Conservation (phyloP, 1,284 basidiomycete genomes). For the Ustilago tritici region DNA sequence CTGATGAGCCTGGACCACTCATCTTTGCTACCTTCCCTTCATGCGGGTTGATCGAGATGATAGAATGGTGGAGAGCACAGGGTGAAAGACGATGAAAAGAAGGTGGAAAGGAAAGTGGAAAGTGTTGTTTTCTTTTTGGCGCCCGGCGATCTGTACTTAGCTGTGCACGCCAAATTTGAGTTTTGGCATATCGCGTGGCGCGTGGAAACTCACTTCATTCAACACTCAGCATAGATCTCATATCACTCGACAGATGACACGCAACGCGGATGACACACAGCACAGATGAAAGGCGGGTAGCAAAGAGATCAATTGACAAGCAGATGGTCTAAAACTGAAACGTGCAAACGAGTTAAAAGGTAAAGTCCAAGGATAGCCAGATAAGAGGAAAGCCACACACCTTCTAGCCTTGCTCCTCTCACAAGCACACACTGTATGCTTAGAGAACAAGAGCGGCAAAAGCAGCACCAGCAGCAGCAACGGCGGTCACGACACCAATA, state of each 20-base stretch:
- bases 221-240: background rate
- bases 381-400: background rate
- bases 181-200: slow-evolving; percentile 5
- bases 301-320: background rate
- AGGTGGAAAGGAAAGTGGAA: background rate
- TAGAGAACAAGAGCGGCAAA: slow-evolving; percentile 22
- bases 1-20: slow-evolving; percentile 30
- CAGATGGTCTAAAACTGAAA: background rate
- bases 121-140: slow-evolving; percentile 20
- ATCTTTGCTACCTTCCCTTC: slow-evolving; percentile 2
- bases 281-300: background rate
- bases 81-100: background rate
- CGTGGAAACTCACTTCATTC: slow-evolving; percentile 5
- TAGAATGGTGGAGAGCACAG: background rate
- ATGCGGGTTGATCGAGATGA: background rate
- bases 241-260: background rate
- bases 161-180: slow-evolving; percentile 1
- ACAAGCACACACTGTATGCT: background rate
- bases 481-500: slow-evolving; percentile 12
- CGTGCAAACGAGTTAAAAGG: background rate
- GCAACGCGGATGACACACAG: background rate
- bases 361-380: background rate
- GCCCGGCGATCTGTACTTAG: background rate
- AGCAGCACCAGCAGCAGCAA: slow-evolving; percentile 27
- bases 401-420: background rate